phyloP scores from a whole-genome alignment of 306 rosid genomes.

The Dryas alaskensis region DNA sequence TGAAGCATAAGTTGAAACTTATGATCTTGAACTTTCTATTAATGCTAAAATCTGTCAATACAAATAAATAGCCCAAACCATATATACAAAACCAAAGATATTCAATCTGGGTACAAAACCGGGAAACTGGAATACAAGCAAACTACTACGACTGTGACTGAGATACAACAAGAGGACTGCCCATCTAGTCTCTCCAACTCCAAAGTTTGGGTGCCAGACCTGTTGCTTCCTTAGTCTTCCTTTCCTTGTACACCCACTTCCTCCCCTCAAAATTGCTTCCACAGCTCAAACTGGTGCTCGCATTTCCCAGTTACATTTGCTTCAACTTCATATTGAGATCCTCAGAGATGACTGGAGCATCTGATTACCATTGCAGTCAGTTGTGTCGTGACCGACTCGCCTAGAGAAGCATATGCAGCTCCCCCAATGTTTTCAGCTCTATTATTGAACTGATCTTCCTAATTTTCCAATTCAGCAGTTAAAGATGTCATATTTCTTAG shows the following conservation, averaged over 20 bases:
- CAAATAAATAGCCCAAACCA: background rate
- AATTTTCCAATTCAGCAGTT: background rate
- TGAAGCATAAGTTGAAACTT: background rate
- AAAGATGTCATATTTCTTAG: background rate
- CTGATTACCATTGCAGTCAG: background rate
- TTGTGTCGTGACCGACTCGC: background rate
- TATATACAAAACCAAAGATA: background rate
- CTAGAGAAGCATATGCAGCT: background rate
- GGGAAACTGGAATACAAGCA: slow-evolving; percentile 4
- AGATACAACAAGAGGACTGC: background rate
- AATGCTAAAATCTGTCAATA: background rate
- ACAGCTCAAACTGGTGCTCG: background rate
- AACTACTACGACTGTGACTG: background rate
- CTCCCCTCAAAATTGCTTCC: background rate
- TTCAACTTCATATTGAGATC: background rate
- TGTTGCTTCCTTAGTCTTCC: background rate
- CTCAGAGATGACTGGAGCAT: background rate
- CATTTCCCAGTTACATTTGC: background rate
- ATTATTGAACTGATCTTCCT: background rate
- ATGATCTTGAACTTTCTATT: background rate
- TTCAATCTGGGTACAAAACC: background rate
- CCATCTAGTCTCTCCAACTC: slow-evolving; percentile 3
- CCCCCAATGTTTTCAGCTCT: background rate
- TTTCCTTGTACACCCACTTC: background rate
- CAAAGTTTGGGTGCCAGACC: background rate